These are phyloP conservation scores for Pulicaria dysenterica DNA, from an alignment of 129 eudicot genomes.

Conservation along the genomic window DNA sequence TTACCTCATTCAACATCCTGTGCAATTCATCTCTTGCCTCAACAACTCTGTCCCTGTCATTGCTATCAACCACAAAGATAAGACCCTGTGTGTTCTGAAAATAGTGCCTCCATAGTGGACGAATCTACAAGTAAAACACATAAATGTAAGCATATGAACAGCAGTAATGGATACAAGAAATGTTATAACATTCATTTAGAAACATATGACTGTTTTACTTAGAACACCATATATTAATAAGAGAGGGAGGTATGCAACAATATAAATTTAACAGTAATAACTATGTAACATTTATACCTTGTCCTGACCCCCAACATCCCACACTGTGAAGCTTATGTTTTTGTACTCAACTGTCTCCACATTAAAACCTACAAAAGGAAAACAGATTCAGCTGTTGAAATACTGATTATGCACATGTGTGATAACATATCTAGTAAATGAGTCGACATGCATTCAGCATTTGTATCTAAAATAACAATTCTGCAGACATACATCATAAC, in stretches of 20 bases:
- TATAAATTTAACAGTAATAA: slow-evolving; percentile 10
- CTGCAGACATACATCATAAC: neutral
- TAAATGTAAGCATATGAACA: neutral
- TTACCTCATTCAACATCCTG: slow-evolving; percentile 88
- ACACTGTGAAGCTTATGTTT: slow-evolving; percentile 98
- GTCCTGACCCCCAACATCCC: slow-evolving; percentile 99
- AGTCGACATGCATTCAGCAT: slow-evolving; percentile 2
- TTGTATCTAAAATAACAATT: slow-evolving; percentile 1
- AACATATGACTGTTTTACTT: neutral
- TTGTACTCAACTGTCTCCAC: slow-evolving; percentile 99
- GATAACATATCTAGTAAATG: neutral
- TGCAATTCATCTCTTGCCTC: slow-evolving; percentile 84
- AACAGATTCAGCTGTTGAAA: slow-evolving; percentile 3
- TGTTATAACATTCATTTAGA: neutral
- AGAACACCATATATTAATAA: neutral
- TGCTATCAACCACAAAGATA: slow-evolving; percentile 87
- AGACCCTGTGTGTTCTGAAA: slow-evolving; percentile 86
- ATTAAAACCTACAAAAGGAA: slow-evolving; percentile 67
- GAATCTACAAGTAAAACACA: slow-evolving; percentile 51
- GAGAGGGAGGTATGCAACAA: neutral
- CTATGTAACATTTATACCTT: slow-evolving; percentile 52
- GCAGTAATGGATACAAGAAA: neutral
- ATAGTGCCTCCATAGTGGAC: slow-evolving; percentile 89
- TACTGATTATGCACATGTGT: neutral
- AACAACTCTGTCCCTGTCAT: slow-evolving; percentile 80